These are phyloP conservation scores for Cordyceps militaris DNA, from an alignment of 2,329 filamentous ascomycete species.

Conservation along the genomic window DNA sequence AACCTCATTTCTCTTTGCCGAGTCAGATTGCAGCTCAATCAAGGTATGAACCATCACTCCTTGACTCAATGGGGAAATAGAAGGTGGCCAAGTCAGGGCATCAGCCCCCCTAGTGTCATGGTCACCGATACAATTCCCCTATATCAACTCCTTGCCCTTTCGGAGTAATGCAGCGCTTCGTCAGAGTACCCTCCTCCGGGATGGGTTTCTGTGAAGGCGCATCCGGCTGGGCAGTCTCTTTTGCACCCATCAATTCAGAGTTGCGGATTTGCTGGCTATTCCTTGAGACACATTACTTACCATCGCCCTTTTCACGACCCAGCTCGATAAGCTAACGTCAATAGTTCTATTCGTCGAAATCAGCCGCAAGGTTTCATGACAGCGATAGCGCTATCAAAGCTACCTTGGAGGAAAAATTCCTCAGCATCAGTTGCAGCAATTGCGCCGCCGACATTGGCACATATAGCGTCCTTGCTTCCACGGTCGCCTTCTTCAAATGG, in stretches of 20 bases:
- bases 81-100: constrained; percentile 52
- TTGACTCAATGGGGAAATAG: constrained; percentile 38
- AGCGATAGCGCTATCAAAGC: constrained; percentile 24
- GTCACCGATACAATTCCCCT: constrained; percentile 64
- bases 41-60: constrained; percentile 27
- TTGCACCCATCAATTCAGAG: constrained; percentile 45
- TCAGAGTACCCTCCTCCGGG: constrained; percentile 32
- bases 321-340: constrained; percentile 21
- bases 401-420: constrained; percentile 21
- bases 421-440: constrained; percentile 37
- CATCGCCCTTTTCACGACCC: constrained; percentile 9
- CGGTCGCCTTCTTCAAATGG: constrained; percentile 52
- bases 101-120: constrained; percentile 44
- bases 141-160: constrained; percentile 37
- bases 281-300: constrained; percentile 38
- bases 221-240: constrained; percentile 26
- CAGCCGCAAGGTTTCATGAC: constrained; percentile 22
- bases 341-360: constrained; percentile 30
- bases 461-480: constrained; percentile 36
- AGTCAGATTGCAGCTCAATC: constrained; percentile 53
- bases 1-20: constrained; percentile 64
- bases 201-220: constrained; percentile 31
- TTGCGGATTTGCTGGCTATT: constrained; percentile 43
- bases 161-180: constrained; percentile 17
- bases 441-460: constrained; percentile 43